Conservation (phyloP, 192 early-diverging fungal genomes). For the Umbelopsis sp. region DNA sequence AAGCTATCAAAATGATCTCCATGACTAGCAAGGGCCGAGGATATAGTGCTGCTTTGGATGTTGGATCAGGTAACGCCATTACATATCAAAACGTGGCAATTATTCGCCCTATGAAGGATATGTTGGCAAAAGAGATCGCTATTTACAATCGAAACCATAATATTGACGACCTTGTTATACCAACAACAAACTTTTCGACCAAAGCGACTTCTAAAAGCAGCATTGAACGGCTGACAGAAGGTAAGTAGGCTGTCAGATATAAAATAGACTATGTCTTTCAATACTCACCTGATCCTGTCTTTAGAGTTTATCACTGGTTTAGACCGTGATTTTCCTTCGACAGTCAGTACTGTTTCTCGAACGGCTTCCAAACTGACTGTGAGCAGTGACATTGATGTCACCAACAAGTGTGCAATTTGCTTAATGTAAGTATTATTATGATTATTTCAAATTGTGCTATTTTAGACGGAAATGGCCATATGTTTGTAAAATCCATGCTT, state of each 20-base stretch:
- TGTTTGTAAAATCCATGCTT: neutral
- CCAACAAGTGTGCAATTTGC: conserved; percentile 63
- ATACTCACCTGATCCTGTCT: neutral
- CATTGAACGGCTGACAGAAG: conserved; percentile 68
- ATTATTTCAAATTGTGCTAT: neutral
- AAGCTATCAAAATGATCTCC: conserved; percentile 77
- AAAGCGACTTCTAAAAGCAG: conserved; percentile 49
- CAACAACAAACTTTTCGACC: conserved; percentile 53
- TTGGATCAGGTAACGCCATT: conserved; percentile 51
- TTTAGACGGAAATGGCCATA: neutral
- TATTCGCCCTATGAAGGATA: conserved; percentile 81
- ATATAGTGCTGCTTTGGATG: conserved; percentile 78
- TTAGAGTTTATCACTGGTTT: conserved; percentile 78
- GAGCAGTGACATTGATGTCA: conserved; percentile 45
- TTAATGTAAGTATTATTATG: conserved; percentile 54
- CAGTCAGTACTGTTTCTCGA: conserved; percentile 79
- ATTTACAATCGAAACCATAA: conserved; percentile 62
- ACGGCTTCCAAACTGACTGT: conserved; percentile 79
- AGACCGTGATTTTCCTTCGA: conserved; percentile 82
- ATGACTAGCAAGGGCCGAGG: conserved; percentile 85
- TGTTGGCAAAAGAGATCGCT: conserved; percentile 76
- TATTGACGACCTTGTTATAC: conserved; percentile 42
- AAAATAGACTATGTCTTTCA: neutral
- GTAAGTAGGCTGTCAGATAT: conserved; percentile 23
- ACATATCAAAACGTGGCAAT: conserved; percentile 61